These are phyloP conservation scores for Tylopilus orsonianus DNA, from an alignment of 1,284 basidiomycete genomes.

Conservation along the genomic window DNA sequence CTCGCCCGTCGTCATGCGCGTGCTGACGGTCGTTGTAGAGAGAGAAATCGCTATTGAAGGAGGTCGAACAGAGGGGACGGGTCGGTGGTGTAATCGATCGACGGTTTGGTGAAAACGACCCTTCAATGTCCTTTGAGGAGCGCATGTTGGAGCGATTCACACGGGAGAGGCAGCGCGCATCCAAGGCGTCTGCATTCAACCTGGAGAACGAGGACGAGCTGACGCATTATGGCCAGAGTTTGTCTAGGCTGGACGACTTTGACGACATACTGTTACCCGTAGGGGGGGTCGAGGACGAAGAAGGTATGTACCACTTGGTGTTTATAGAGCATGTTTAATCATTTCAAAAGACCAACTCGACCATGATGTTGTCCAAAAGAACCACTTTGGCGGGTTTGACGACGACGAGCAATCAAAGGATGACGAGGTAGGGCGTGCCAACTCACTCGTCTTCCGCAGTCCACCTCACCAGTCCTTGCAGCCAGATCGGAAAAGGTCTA, in stretches of 20 bases:
- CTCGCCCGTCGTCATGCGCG: conserved; percentile 7
- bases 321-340: conserved; percentile 27
- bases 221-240: conserved; percentile 91
- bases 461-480: conserved; percentile 33
- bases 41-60: conserved; percentile 85
- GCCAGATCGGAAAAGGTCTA: conserved; percentile 84
- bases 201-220: conserved; percentile 89
- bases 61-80: conserved; percentile 76
- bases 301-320: conserved; percentile 19
- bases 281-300: conserved; percentile 70
- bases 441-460: not conserved
- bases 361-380: conserved; percentile 58
- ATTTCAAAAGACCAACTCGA: conserved; percentile 59
- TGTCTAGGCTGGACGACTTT: conserved; percentile 86
- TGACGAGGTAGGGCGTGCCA: conserved; percentile 42
- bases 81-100: conserved; percentile 91
- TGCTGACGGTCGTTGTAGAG: conserved; percentile 49
- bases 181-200: conserved; percentile 85
- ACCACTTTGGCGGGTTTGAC: conserved; percentile 89
- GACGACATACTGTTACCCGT: conserved; percentile 73
- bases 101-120: conserved; percentile 95
- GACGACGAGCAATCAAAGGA: conserved; percentile 67
- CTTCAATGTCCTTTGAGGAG: conserved; percentile 89
- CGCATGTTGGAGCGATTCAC: conserved; percentile 98
- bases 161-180: conserved; percentile 77